Conservation (phyloP, 495 filamentous ascomycete genomes). For the Penicillium paradoxum region DNA sequence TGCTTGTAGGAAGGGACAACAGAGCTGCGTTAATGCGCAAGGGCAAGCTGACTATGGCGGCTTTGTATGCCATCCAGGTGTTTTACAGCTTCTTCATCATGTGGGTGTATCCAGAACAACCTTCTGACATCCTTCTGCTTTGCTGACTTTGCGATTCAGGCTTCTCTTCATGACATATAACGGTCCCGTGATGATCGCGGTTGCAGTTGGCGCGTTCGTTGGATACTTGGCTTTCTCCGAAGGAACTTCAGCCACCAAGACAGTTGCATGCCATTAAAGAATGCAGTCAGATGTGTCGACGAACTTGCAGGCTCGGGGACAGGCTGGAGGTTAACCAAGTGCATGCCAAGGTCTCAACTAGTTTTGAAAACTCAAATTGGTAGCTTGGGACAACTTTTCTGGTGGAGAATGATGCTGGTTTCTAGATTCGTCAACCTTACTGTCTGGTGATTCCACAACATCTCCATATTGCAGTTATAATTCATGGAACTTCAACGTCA, state of each 20-base stretch:
- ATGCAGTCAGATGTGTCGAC: neutral
- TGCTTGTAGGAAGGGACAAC: conserved; percentile 57
- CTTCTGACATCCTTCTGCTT: neutral
- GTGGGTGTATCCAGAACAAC: conserved; percentile 52
- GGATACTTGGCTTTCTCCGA: conserved; percentile 81
- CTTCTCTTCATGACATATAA: conserved; percentile 99
- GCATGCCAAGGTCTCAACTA: neutral
- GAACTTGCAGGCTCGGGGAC: neutral
- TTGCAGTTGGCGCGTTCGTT: conserved; percentile 81
- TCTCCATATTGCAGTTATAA: neutral
- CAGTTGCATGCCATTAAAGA: conserved; percentile 80
- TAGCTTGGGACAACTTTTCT: neutral
- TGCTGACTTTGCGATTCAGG: conserved; percentile 49
- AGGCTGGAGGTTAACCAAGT: neutral
- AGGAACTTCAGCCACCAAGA: conserved; percentile 64
- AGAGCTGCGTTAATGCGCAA: conserved; percentile 43
- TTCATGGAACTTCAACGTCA: conserved; percentile 51
- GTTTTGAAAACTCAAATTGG: neutral
- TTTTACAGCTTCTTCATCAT: conserved; percentile 99
- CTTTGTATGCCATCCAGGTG: conserved; percentile 86
- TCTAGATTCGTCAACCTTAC: neutral
- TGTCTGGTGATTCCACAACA: neutral
- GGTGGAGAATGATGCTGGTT: neutral
- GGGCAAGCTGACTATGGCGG: conserved; percentile 71
- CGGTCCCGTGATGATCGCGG: conserved; percentile 90